phyloP scores from a whole-genome alignment of 75 land plant species.

The Cryptomeria japonica region DNA sequence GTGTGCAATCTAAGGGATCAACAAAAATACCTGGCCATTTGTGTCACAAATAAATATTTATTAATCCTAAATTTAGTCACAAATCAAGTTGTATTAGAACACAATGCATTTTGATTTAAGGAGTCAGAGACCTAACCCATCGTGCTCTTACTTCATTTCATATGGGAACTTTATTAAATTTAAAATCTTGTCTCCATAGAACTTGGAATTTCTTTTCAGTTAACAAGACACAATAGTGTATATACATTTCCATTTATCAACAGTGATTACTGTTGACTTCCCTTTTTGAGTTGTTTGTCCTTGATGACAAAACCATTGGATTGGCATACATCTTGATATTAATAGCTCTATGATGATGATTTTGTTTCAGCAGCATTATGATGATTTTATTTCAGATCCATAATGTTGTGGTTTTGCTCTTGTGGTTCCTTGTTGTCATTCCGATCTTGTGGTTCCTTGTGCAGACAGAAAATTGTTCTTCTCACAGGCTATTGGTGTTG shows the following conservation, averaged over 20 bases:
- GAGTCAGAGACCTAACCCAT: background rate
- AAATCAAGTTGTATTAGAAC: background rate
- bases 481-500: no score
- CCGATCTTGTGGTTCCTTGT: no score
- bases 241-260: background rate
- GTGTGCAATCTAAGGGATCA: no score
- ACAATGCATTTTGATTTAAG: background rate
- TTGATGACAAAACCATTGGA: no score
- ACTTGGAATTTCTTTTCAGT: background rate
- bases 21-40: background rate
- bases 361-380: no score
- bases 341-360: no score
- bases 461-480: no score
- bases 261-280: background rate
- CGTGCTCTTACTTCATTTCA: background rate
- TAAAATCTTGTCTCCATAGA: background rate
- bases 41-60: background rate
- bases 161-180: background rate
- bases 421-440: no score
- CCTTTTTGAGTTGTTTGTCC: no score
- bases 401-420: no score
- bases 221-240: background rate
- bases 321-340: no score
- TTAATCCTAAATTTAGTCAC: background rate
- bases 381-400: no score